phyloP scores from a whole-genome alignment of 2,329 filamentous ascomycete genomes.

The Ophioceras dolichostomum region DNA sequence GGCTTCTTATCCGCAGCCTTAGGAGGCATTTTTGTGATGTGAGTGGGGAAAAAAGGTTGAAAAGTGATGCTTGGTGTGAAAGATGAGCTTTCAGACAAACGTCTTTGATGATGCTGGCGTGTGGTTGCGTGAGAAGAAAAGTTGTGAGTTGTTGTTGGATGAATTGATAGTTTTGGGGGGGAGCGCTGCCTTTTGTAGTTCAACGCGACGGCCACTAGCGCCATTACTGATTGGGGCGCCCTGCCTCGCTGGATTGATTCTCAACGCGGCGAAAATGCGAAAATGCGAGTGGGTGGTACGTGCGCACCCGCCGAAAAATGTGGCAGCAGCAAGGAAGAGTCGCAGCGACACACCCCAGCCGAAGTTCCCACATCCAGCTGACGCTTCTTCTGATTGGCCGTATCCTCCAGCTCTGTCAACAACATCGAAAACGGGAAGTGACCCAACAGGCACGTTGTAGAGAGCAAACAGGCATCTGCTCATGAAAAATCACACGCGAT shows the following conservation, averaged over 20 bases:
- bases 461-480: no score
- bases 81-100: no score
- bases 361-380: no score
- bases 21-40: slow-evolving; percentile 70
- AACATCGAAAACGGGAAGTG: neutral
- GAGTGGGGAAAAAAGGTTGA: slow-evolving; percentile 9
- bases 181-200: slow-evolving; percentile 48
- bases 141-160: slow-evolving; percentile 21
- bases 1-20: slow-evolving; percentile 99
- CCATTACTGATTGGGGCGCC: slow-evolving; percentile 41
- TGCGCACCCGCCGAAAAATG: slow-evolving; percentile 4
- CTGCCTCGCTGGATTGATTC: neutral
- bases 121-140: slow-evolving; percentile 10
- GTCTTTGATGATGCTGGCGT: slow-evolving; percentile 9
- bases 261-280: neutral
- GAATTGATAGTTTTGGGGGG: slow-evolving; percentile 36
- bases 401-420: neutral
- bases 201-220: slow-evolving; percentile 36
- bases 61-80: slow-evolving; percentile 2
- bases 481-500: no score
- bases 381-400: neutral
- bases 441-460: neutral
- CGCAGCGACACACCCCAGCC: no score
- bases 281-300: slow-evolving; percentile 4
- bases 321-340: neutral